Conservation (phyloP, 2,329 filamentous ascomycete species). For the Paecilomyces sp. region DNA sequence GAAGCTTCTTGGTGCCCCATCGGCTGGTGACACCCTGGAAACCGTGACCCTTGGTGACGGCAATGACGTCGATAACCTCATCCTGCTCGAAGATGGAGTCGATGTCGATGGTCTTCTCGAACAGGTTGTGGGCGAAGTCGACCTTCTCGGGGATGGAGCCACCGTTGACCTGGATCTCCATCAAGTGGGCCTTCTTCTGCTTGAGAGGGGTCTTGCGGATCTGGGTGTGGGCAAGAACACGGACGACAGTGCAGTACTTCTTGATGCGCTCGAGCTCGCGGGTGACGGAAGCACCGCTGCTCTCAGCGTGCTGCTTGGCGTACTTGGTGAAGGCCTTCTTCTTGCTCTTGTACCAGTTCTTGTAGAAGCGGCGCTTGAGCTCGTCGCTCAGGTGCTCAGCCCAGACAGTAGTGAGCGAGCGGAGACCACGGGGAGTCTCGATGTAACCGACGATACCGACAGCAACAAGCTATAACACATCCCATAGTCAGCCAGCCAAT, state of each 20-base stretch:
- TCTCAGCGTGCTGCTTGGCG: slow-evolving; percentile 99
- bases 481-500: neutral
- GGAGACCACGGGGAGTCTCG: slow-evolving; percentile 98
- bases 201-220: slow-evolving; percentile 98
- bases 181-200: slow-evolving; percentile 99
- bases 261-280: slow-evolving; percentile 99
- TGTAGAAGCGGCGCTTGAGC: slow-evolving; percentile 99
- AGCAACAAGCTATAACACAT: slow-evolving; percentile 80
- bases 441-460: slow-evolving; percentile 99
- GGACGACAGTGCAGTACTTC: slow-evolving; percentile 99
- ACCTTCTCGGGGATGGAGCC: slow-evolving; percentile 95
- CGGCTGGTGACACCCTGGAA: slow-evolving; percentile 94
- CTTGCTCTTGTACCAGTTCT: slow-evolving; percentile 99
- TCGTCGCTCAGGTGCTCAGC: slow-evolving; percentile 98
- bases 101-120: slow-evolving; percentile 98
- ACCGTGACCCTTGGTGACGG: slow-evolving; percentile 99
- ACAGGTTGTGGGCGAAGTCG: slow-evolving; percentile 86
- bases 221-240: slow-evolving; percentile 98
- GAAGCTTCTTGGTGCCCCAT: slow-evolving; percentile 99
- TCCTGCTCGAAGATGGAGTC: slow-evolving; percentile 96
- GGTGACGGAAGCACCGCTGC: slow-evolving; percentile 80
- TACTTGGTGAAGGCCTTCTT: slow-evolving; percentile 99
- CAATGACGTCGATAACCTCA: slow-evolving; percentile 98
- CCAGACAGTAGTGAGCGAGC: slow-evolving; percentile 99
- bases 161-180: slow-evolving; percentile 99